Base-by-base conservation (phyloP, 108 stramenopile genomes). In the Seminavis robusta region DNA sequence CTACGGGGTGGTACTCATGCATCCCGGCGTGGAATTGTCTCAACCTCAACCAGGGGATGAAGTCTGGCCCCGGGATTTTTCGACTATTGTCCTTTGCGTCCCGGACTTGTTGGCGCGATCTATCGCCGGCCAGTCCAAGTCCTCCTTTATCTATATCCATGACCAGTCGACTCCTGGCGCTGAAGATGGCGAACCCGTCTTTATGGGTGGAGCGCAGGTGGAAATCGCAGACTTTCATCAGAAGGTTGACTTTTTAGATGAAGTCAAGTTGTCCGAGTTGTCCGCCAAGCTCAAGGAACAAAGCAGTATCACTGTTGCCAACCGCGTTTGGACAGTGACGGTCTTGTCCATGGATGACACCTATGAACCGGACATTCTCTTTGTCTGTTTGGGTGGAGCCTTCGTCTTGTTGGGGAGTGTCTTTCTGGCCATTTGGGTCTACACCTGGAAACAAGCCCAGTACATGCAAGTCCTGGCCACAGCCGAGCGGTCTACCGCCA, bases 321-420 rank as follows among this genome's bases (percentile, higher is more conserved):
- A 66, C 47, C 37, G 65, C 47, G 25, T 32, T 24, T 72, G 71
- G 71, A 72, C 64, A 15, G 36, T 72, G n/a, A 53, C 64, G 31
- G 43, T 72, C 4, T n/a, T 53, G 7, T 30, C 37, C 33, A 20
- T 44, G 21, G 59, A 65, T 31, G 31, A 40, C 13, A n/a, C 26
- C 15, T 51, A 30, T 16, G 45, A 38, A 4, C 1, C 1, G 16
- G 26, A 40, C 1, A 9, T 45, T 0, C 4, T 44, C 4, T 45
- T 58, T 0, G 40, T 71, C 27, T 4, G 47, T 33, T 0, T 72
- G 0, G 52, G 59, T 49, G 59, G 52, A 13, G 29, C 52, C 15
- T n/a, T 72, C 23, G 36, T 72, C 0, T 45, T 61, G 6, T 5
- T 20, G n/a, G 50, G 52, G 29, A 29, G 21, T 34, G 17, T 72